These are phyloP conservation scores for Salix dunnii DNA, from an alignment of 345 rosid species.

Conservation along the genomic window DNA sequence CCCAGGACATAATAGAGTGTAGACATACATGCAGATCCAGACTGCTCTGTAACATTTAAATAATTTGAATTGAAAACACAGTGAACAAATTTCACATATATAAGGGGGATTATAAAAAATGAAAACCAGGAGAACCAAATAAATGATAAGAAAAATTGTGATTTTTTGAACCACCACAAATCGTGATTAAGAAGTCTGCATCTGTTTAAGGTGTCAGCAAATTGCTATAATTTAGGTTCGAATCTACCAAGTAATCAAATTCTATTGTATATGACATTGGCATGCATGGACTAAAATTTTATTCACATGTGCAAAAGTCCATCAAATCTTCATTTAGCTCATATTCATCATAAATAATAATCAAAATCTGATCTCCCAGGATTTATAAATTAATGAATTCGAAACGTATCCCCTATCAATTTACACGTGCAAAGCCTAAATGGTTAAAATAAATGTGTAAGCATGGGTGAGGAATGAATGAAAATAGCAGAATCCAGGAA, in stretches of 20 bases:
- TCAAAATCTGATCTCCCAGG: neutral
- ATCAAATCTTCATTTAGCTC: neutral
- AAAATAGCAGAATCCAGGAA: neutral
- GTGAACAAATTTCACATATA: neutral
- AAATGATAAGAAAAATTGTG: neutral
- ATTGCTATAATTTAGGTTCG: neutral
- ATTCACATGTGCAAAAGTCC: neutral
- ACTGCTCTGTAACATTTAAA: neutral
- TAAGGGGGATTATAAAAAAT: neutral
- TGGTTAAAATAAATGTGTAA: neutral
- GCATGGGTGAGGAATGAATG: neutral
- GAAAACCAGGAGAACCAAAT: neutral
- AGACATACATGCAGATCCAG: neutral
- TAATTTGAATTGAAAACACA: neutral
- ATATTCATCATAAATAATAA: neutral
- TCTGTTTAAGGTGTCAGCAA: neutral
- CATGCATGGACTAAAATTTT: neutral
- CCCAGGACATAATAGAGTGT: neutral
- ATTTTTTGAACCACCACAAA: neutral
- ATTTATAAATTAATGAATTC: neutral
- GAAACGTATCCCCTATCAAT: neutral
- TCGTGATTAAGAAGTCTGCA: neutral
- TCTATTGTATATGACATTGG: neutral
- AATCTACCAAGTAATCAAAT: neutral
- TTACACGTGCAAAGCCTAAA: neutral